These are phyloP conservation scores for Chlamydomonas schloesseri DNA, from an alignment of 139 green algal species.

Conservation along the genomic window DNA sequence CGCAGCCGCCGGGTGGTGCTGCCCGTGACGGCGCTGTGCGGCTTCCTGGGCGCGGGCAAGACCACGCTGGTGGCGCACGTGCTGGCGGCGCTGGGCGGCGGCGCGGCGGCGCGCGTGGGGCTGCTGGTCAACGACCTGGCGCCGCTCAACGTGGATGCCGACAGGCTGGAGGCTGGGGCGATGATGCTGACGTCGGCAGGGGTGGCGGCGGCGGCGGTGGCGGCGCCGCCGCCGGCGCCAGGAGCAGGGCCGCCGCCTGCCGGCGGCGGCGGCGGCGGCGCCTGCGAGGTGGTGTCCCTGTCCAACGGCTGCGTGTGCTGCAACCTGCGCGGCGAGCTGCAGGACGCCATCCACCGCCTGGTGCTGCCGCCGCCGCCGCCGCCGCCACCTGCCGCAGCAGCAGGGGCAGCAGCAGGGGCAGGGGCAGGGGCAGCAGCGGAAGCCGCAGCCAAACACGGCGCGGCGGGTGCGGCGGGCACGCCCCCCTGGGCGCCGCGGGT, in stretches of 20 bases:
- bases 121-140: conserved; percentile 91
- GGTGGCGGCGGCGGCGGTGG: not conserved
- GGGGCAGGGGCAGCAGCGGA: too few species aligned
- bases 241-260: too few species aligned
- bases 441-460: too few species aligned
- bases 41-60: conserved; percentile 82
- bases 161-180: conserved; percentile 52
- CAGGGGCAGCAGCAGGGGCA: not conserved
- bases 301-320: conserved; percentile 93
- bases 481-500: conserved; percentile 47
- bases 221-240: not conserved
- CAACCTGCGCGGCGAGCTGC: conserved; percentile 81
- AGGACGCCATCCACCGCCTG: conserved; percentile 26
- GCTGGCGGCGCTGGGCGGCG: conserved; percentile 49
- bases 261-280: not conserved
- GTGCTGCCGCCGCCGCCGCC: too few species aligned
- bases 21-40: conserved; percentile 70
- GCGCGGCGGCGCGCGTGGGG: conserved; percentile 53
- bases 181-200: not conserved
- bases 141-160: conserved; percentile 85
- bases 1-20: conserved; percentile 15
- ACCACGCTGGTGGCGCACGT: conserved; percentile 82
- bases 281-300: conserved; percentile 69
- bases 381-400: not conserved
- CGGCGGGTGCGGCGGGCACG: too few species aligned